Evolutionary conservation across 1,284 basidiomycete species (phyloP).

Genomic region (Moesziomyces sp.): DNA sequence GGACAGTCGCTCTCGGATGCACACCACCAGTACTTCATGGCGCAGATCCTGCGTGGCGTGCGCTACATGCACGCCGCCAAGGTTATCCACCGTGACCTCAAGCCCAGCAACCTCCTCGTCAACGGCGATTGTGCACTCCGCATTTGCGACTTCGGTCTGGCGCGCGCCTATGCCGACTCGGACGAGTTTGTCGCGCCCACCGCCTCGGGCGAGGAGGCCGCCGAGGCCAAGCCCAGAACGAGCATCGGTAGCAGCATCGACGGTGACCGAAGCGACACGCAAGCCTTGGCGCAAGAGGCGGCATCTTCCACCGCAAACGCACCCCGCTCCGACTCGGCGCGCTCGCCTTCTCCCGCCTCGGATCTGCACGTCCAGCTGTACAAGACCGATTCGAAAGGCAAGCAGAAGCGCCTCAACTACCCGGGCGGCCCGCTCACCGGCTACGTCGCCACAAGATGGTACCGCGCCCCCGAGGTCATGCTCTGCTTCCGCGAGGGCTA

Average conservation of each 20-base stretch:
- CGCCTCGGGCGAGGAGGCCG: conserved; percentile 20
- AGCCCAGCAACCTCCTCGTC: conserved; percentile 66
- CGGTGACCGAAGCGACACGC: conserved; percentile 6
- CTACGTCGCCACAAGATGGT: conserved; percentile 67
- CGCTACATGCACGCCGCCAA: conserved; percentile 65
- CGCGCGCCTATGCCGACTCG: conserved; percentile 54
- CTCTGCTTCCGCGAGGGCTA: conserved; percentile 66
- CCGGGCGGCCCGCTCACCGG: conserved; percentile 66
- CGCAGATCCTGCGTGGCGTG: conserved; percentile 64
- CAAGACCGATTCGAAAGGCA: conserved; percentile 49
- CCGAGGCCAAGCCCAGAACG: conserved; percentile 12
- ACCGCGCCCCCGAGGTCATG: conserved; percentile 67
- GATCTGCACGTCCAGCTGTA: conserved; percentile 46
- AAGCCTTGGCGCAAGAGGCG: background rate
- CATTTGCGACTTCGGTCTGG: conserved; percentile 66
- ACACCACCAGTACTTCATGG: conserved; percentile 65
- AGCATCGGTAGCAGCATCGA: conserved; percentile 28
- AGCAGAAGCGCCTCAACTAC: conserved; percentile 55
- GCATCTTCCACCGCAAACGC: conserved; percentile 3
- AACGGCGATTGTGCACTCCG: conserved; percentile 65
- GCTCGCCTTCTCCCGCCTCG: conserved; percentile 28
- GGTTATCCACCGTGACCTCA: conserved; percentile 66
- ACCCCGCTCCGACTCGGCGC: conserved; percentile 17
- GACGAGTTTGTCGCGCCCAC: conserved; percentile 24
- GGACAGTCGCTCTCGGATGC: conserved; percentile 63